Evolutionary conservation across 2,329 filamentous ascomycete genomes (phyloP), one percentile per base, ranked within the genome.

Genomic region (Colletotrichum filicis): DNA sequence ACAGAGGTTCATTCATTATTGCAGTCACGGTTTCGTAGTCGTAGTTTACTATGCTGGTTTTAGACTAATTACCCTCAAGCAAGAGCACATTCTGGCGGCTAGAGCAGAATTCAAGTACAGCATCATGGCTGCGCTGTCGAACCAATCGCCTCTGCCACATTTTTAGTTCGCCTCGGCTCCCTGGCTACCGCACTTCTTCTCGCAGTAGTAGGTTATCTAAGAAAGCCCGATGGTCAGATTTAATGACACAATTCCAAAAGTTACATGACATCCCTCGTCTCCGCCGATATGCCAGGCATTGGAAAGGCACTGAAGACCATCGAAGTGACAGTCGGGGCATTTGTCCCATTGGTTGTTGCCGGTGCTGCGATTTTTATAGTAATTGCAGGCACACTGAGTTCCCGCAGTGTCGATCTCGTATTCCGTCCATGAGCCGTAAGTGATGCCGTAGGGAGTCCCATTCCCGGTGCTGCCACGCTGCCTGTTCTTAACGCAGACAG

Each of bases 281-380:
- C 75, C 75, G 14, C 75, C 75, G 16, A 76, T 75, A 9, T 76
- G 71, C 72, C 64, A 71, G 1, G 5, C 72, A 1, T 16, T 6
- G 12, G 75, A 76, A 16, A 42, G 30, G 65, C 75, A 76, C 5
- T 61, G 60, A 3, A 76, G 46, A 5, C 72, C 74, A 8, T 75
- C 68, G 60, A 65, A 37, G 12, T 37, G 5, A 9, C 75, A 76
- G 57, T 76, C 74, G 14, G 74, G 68, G 61, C 75, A 76, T 11
- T 49, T 66, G 35, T 75, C 74, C 75, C 75, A 76, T 12, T 73
- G 65, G 4, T 76, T 72, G 68, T 59, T 67, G 30, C 75, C 74
- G 4, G 69, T 76, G 53, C 75, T 75, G 52, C 75, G 75, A 16
- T 32, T n/a, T 22, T 37, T 74, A 62, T 76, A 76, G 35, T 59